phyloP scores from a whole-genome alignment of 1,284 basidiomycete species.

The Ceraceosorus bombacis region DNA sequence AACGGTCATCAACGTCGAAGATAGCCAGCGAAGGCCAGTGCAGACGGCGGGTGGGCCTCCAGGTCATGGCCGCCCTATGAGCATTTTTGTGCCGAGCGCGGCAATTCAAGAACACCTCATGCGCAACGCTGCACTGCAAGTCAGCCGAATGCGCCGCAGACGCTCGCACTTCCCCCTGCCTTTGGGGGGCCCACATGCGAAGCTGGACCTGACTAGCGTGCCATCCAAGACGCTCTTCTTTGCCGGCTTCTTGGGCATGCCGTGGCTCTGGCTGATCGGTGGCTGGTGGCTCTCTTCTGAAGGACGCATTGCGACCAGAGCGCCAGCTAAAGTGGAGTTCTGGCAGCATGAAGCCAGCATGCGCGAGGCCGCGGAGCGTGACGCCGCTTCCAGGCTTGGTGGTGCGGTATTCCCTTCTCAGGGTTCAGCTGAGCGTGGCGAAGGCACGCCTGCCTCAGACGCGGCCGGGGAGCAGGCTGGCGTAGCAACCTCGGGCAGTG shows the following conservation, averaged over 20 bases:
- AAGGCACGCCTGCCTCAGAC: too few relatives aligned
- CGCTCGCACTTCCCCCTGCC: background rate
- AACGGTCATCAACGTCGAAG: slow-evolving; percentile 16
- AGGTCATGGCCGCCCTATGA: slow-evolving; percentile 6
- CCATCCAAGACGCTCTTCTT: slow-evolving; percentile 31
- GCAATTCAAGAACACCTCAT: slow-evolving; percentile 12
- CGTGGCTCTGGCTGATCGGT: slow-evolving; percentile 41
- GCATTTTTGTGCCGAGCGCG: slow-evolving; percentile 10
- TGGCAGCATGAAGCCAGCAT: slow-evolving; percentile 29
- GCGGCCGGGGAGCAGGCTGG: too few relatives aligned
- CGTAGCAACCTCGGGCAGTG: too few relatives aligned
- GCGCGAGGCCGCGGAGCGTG: slow-evolving; percentile 1
- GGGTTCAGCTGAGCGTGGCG: too few relatives aligned
- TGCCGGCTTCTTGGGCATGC: slow-evolving; percentile 39
- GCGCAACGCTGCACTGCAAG: slow-evolving; percentile 13
- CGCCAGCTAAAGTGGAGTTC: slow-evolving; percentile 18
- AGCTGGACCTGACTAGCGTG: background rate
- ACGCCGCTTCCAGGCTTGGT: background rate
- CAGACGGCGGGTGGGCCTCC: background rate
- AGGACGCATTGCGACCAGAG: slow-evolving; percentile 12
- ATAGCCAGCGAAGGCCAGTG: background rate
- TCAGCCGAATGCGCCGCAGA: background rate
- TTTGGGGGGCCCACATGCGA: background rate
- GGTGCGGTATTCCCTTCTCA: too few relatives aligned
- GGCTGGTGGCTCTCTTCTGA: slow-evolving; percentile 30